A percentile compares a stretch with the other conserved stretches of the same genome.
These are phyloP conservation scores for Coprinellus micaceus DNA, from an alignment of 768 basidiomycete species.

Conservation along the genomic window DNA sequence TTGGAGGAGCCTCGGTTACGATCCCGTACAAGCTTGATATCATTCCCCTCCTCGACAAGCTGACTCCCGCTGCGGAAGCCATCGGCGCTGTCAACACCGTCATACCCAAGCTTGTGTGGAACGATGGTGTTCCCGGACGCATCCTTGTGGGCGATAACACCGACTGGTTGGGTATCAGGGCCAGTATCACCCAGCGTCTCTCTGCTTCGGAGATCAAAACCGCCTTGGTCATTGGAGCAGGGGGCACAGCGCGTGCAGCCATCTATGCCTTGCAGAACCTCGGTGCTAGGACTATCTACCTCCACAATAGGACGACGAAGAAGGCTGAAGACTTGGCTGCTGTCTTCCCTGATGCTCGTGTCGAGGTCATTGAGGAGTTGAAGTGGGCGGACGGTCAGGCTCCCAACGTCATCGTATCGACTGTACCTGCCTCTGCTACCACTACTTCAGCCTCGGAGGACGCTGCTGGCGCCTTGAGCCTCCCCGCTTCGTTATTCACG, in stretches of 20 bases:
- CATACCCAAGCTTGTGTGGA: conserved; percentile 44
- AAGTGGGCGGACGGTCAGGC: conserved; percentile 43
- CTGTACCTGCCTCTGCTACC: conserved; percentile 75
- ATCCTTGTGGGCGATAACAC: conserved; percentile 91
- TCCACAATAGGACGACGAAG: conserved; percentile 79
- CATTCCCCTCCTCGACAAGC: conserved; percentile 73
- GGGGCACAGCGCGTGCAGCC: conserved; percentile 92
- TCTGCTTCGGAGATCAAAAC: conserved; percentile 36
- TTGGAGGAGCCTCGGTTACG: conserved; percentile 95
- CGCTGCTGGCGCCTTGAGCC: conserved; percentile 35
- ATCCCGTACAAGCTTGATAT: conserved; percentile 94
- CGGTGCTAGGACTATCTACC: conserved; percentile 66
- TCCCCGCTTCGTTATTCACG: conserved; percentile 57
- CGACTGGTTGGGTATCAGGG: conserved; percentile 87
- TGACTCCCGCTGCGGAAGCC: conserved; percentile 75
- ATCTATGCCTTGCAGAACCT: conserved; percentile 81
- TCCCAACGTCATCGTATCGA: conserved; percentile 80
- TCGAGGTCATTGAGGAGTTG: conserved; percentile 60
- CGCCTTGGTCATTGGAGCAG: conserved; percentile 89
- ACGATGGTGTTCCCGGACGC: conserved; percentile 35
- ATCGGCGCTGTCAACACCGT: conserved; percentile 98
- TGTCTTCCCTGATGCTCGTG: conserved; percentile 55
- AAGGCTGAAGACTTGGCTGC: conserved; percentile 69
- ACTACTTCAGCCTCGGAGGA: conserved; percentile 24
- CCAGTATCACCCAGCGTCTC: conserved; percentile 46